Conservation (phyloP, 495 filamentous ascomycete species). For the Aspergillus bridgeri region DNA sequence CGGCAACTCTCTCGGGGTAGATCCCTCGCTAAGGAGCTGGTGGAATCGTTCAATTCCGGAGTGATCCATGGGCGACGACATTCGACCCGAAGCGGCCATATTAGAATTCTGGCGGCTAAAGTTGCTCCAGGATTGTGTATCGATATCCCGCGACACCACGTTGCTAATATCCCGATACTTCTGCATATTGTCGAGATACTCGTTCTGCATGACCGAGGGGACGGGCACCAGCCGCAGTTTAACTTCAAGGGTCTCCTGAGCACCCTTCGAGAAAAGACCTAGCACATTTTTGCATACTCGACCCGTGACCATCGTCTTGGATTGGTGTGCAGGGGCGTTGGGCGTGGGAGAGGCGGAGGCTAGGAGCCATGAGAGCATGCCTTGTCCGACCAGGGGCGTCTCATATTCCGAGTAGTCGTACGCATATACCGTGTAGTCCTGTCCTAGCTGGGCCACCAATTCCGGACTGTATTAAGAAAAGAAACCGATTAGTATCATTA, state of each 20-base stretch:
- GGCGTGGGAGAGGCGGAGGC: slow-evolving; percentile 56
- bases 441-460: slow-evolving; percentile 74
- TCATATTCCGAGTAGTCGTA: slow-evolving; percentile 96
- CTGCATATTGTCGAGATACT: slow-evolving; percentile 63
- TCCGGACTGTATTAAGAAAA: slow-evolving; percentile 64
- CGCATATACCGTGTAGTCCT: slow-evolving; percentile 94
- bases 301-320: slow-evolving; percentile 79
- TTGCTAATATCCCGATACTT: slow-evolving; percentile 58
- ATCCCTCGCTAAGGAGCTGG: slow-evolving; percentile 45
- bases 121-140: slow-evolving; percentile 64
- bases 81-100: slow-evolving; percentile 31
- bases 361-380: slow-evolving; percentile 88
- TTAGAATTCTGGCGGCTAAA: slow-evolving; percentile 60
- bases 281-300: slow-evolving; percentile 82
- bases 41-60: slow-evolving; percentile 52
- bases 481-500: slow-evolving; percentile 9
- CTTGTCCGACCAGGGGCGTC: slow-evolving; percentile 88
- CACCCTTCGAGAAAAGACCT: slow-evolving; percentile 76
- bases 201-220: slow-evolving; percentile 66
- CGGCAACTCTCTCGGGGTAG: slow-evolving; percentile 42
- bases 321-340: slow-evolving; percentile 54
- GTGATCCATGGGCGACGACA: slow-evolving; percentile 47
- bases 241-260: slow-evolving; percentile 90
- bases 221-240: slow-evolving; percentile 85
- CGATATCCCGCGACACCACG: slow-evolving; percentile 59